These are phyloP conservation scores for Paramecium tetraurelia DNA, from an alignment of 73 alveolate genomes.

Conservation along the genomic window DNA sequence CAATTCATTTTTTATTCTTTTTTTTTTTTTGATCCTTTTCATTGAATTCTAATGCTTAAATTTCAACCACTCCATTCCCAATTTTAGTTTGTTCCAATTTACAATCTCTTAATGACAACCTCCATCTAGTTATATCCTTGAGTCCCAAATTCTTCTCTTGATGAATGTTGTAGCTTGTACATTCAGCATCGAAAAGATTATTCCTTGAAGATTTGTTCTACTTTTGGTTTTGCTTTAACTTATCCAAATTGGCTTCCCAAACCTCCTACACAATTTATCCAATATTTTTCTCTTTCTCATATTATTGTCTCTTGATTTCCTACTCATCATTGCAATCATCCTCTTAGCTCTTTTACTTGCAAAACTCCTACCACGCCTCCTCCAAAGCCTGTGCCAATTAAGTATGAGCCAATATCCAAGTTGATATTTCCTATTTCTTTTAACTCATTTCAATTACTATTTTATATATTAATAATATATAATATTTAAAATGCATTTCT, in stretches of 20 bases:
- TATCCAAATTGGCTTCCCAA: slow-evolving; percentile 3
- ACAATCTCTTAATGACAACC: slow-evolving; percentile 16
- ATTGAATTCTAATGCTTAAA: slow-evolving; percentile 24
- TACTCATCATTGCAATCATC: neutral
- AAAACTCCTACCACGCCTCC: slow-evolving; percentile 13
- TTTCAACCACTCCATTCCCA: neutral
- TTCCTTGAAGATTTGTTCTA: neutral
- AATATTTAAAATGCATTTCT: neutral
- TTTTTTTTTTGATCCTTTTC: neutral
- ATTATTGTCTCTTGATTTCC: neutral
- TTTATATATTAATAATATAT: neutral
- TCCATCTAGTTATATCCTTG: slow-evolving; percentile 30
- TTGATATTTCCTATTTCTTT: neutral
- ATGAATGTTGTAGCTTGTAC: slow-evolving; percentile 41
- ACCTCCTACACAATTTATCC: neutral
- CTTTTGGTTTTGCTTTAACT: neutral
- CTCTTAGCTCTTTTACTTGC: neutral
- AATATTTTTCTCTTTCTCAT: slow-evolving; percentile 31
- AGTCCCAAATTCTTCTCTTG: neutral
- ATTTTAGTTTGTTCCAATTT: neutral
- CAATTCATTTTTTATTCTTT: slow-evolving; percentile 38
- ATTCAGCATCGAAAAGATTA: neutral
- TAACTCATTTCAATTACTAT: neutral
- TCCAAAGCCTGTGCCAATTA: slow-evolving; percentile 22
- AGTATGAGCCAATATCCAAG: slow-evolving; percentile 44